Evolutionary conservation across 768 basidiomycete genomes (phyloP).

Genomic region (Lactarius akahatsu): DNA sequence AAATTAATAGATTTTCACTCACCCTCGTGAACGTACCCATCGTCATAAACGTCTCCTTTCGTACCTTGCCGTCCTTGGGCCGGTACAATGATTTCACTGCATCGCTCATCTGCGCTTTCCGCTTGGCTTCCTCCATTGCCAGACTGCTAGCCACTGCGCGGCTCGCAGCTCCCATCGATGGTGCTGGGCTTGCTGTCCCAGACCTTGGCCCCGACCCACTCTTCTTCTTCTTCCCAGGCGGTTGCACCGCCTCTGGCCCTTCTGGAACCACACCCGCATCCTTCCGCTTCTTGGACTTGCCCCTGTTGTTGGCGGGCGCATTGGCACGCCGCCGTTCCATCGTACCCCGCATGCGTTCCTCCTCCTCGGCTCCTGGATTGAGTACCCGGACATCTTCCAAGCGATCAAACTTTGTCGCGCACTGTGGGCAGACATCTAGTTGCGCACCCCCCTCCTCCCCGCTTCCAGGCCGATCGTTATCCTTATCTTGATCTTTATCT

Average conservation of each 20-base stretch:
- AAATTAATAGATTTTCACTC: conserved; percentile 36
- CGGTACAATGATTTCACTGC: conserved; percentile 82
- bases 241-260: conserved; percentile 38
- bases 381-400: conserved; percentile 55
- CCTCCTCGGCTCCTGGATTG: conserved; percentile 71
- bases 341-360: conserved; percentile 50
- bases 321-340: conserved; percentile 60
- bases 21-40: conserved; percentile 91
- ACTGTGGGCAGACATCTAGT: conserved; percentile 73
- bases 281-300: conserved; percentile 65
- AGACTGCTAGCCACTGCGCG: conserved; percentile 69
- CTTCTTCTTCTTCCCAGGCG: conserved; percentile 25
- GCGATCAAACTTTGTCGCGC: conserved; percentile 65
- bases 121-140: conserved; percentile 77
- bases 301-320: conserved; percentile 53
- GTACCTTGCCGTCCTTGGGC: conserved; percentile 51
- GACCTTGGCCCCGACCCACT: neutral
- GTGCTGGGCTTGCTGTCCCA: conserved; percentile 33
- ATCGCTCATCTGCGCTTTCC: conserved; percentile 81
- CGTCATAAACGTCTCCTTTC: conserved; percentile 89
- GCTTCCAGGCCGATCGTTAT: conserved; percentile 24
- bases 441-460: conserved; percentile 31
- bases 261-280: conserved; percentile 37
- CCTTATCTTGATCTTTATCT: conserved; percentile 37
- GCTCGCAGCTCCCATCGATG: conserved; percentile 52